A percentile compares a stretch with the other conserved stretches of the same genome.
Conservation (phyloP, 2,329 filamentous ascomycete genomes). For the Hymenoscyphus occultus region DNA sequence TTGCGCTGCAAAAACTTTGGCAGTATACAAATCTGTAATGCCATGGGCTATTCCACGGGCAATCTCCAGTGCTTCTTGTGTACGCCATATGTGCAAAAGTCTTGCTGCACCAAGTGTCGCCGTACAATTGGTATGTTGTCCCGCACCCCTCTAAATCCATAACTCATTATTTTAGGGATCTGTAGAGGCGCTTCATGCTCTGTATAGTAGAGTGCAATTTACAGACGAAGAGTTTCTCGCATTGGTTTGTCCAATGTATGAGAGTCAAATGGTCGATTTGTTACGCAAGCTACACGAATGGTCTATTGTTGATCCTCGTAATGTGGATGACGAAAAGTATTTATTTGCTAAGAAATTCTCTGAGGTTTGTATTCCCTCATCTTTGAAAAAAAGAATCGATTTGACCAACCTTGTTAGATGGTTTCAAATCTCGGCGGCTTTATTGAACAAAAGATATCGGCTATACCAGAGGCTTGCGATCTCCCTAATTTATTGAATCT, state of each 20-base stretch:
- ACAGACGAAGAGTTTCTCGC: conserved; percentile 74
- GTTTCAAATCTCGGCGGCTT: conserved; percentile 82
- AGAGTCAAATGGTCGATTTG: conserved; percentile 65
- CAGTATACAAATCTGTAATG: conserved; percentile 74
- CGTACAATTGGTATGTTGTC: conserved; percentile 64
- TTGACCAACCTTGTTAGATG: conserved; percentile 52
- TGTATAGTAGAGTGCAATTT: conserved; percentile 74
- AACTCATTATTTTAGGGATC: conserved; percentile 54
- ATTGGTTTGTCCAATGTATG: conserved; percentile 77
- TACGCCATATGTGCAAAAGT: conserved; percentile 67
- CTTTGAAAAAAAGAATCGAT: not conserved
- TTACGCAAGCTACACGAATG: conserved; percentile 74
- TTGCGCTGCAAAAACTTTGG: conserved; percentile 73
- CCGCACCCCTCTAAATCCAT: not conserved
- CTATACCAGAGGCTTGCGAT: conserved; percentile 63
- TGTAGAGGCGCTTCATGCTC: conserved; percentile 76
- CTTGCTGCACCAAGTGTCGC: conserved; percentile 68
- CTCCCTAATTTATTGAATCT: conserved; percentile 75
- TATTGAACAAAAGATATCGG: conserved; percentile 71
- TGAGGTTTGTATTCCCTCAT: conserved; percentile 57
- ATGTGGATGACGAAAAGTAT: conserved; percentile 90
- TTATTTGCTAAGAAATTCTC: conserved; percentile 90
- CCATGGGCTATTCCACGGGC: conserved; percentile 86
- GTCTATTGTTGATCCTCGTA: conserved; percentile 73
- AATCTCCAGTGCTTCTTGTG: conserved; percentile 66